These are phyloP conservation scores for Trypanosoma congolense DNA, from an alignment of 208 protist genomes.

Conservation along the genomic window DNA sequence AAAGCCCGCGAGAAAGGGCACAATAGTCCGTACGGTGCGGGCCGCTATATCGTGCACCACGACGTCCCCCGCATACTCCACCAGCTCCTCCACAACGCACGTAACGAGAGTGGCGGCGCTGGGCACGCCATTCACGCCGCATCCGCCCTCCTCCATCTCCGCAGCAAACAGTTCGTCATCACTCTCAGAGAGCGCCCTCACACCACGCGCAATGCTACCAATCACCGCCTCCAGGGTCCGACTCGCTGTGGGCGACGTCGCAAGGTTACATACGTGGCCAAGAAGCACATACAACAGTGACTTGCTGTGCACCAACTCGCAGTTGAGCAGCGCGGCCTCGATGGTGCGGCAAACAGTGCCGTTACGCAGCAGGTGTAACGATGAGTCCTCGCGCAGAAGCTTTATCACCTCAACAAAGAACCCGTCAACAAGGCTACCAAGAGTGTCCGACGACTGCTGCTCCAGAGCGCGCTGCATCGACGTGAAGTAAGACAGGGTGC, in stretches of 20 bases:
- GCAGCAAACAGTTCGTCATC: constrained; percentile 33
- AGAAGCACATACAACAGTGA: constrained; percentile 81
- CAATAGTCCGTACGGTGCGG: constrained; percentile 70
- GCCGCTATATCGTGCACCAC: constrained; percentile 68
- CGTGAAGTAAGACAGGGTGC: constrained; percentile 80
- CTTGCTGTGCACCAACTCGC: constrained; percentile 79
- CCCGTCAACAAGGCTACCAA: constrained; percentile 75
- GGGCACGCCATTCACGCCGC: constrained; percentile 71
- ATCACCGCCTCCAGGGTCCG: constrained; percentile 78
- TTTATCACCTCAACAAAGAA: constrained; percentile 88
- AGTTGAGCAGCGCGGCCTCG: constrained; percentile 67
- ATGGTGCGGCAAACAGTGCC: constrained; percentile 78
- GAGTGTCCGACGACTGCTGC: constrained; percentile 40
- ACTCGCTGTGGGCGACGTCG: constrained; percentile 80
- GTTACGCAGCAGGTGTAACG: constrained; percentile 75
- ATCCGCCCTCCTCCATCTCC: constrained; percentile 56
- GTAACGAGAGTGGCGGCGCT: constrained; percentile 71
- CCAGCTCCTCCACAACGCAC: constrained; percentile 61
- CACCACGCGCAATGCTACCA: constrained; percentile 52
- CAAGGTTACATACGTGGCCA: constrained; percentile 59
- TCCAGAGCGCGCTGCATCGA: constrained; percentile 71
- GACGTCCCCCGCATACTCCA: constrained; percentile 57
- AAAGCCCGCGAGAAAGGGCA: constrained; percentile 74
- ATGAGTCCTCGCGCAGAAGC: constrained; percentile 64
- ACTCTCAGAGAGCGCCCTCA: constrained; percentile 42